Base-by-base conservation (phyloP, 306 rosid species). In the Styphnolobium japonicum region DNA sequence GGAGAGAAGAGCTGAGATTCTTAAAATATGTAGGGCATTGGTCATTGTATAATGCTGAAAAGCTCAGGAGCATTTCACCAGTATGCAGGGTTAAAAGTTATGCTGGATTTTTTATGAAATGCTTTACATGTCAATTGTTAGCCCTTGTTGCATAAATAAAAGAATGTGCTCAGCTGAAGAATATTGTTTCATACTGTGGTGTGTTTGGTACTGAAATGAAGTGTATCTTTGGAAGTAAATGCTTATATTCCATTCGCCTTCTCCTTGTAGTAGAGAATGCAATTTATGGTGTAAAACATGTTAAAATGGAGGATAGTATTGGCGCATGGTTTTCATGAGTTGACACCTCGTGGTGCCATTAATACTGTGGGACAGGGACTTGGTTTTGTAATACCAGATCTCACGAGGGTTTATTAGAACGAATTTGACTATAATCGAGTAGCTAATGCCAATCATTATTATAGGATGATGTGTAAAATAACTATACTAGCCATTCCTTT, bases 1-100 rank as follows among this genome's bases (percentile, higher is more conserved):
- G 97, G 98, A 57, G 97, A 89, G 82, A 88, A 82, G 85, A 86
- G 95, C 83, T 90, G 86, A 88, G 82, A 73, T 39, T 82, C 29
- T 40, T 10, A 34, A 22, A 23, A 29, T 53, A 51, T 12, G 4
- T 27, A n/a, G 46, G 53, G 49, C 75, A 48, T 40, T 67, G 73
- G 84, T 58, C 56, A n/a, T 31, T 43, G 18, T 19, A 49, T 6
- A 67, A 23, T 42, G 73, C 58, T 7, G 5, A 39, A 67, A 48
- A 48, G 64, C 16, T 72, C 46, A 27, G 39, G 39, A 63, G 72
- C 73, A 57, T 60, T 74, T 43, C 19, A 37, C 63, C 51, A 21
- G 51, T 22, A 33, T 34, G 78, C 22, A 18, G 80, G 52, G 62
- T 43, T 40, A 36, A 33, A 15, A 43, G 7, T 27, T n/a, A 31